phyloP scores from a whole-genome alignment of 192 early-diverging fungal species.

The Entomortierella parvispora region DNA sequence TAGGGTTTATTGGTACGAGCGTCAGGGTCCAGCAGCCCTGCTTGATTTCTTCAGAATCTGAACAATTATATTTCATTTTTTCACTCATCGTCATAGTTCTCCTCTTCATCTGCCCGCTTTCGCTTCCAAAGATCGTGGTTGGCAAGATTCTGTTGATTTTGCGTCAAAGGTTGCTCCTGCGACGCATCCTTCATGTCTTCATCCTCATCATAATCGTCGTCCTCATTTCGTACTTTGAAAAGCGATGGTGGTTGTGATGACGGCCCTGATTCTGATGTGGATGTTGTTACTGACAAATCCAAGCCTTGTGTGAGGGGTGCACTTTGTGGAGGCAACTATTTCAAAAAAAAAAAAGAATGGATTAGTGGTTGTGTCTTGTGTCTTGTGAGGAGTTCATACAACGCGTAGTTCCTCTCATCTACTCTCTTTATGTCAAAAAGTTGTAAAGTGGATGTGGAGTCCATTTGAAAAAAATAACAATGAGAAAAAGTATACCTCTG shows the following conservation, averaged over 20 bases:
- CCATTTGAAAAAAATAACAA: neutral
- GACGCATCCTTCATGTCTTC: conserved; percentile 33
- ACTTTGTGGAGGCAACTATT: conserved; percentile 29
- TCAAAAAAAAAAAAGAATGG: neutral
- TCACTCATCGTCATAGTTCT: conserved; percentile 23
- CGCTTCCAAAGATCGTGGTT: conserved; percentile 51
- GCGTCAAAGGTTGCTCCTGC: conserved; percentile 18
- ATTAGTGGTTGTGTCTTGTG: neutral
- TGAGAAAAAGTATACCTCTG: conserved; percentile 55
- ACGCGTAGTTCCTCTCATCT: neutral
- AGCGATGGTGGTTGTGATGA: conserved; percentile 25
- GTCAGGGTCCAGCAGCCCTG: too few species aligned
- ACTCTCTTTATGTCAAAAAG: neutral
- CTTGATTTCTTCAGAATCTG: neutral
- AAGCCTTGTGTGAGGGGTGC: neutral
- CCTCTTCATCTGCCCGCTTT: conserved; percentile 42
- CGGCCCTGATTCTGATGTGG: neutral
- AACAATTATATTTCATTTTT: neutral
- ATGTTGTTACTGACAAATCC: neutral
- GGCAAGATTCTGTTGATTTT: conserved; percentile 43
- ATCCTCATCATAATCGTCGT: conserved; percentile 11
- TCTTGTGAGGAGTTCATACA: too few species aligned
- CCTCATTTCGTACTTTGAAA: conserved; percentile 34
- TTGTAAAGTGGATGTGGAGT: neutral
- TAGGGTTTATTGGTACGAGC: too few species aligned